Base-by-base conservation (phyloP, 352 stramenopile species). In the Phytophthora sansomeana region DNA sequence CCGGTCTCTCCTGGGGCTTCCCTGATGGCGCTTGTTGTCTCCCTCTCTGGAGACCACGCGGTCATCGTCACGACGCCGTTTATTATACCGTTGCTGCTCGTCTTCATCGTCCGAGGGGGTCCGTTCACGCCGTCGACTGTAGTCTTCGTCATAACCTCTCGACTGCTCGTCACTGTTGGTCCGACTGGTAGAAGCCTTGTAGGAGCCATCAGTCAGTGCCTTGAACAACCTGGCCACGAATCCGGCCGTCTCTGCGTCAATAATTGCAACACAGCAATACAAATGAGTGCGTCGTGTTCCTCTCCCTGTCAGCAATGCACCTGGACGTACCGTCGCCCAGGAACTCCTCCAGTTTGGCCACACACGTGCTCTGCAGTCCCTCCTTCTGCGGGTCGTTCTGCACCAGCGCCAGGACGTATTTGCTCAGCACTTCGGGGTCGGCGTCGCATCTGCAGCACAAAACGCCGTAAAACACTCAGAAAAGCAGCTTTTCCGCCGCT, bases 341-440 rank as follows among this genome's bases (percentile, higher is more conserved):
- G 49, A 96, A 96, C 56, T 96, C 88, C 17, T 93, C 84, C 1
- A 96, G 72, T 65, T 96, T 95, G 39, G 79, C 59, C 21, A 93
- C 54, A 46, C 87, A 95, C 17, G 75, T 91, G 19, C 91, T 83
- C 30, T 81, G 76, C 41, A 96, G 63, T 0, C 83, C 88, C 4
- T 80, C 65, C 52, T 90, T 92, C 65, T 79, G 78, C 44, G 87
- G 89, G 54, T 96, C 76, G 63, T 89, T 91, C 75, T 95, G 86
- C 61, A 96, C 83, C 35, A 96, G 68, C 46, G 89, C 89, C 17
- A 95, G 62, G 38, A 96, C 87, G 62, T 96, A 96, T 62, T 96
- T 96, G 63, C 85, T 93, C 63, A 96, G 58, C 47, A 96, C 89
- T 21, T 92, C 86, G 1, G 89, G 89, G 64, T 96, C 89, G 1